Evolutionary conservation across 805 yeast species (phyloP), one percentile per base, ranked within the genome.

Genomic region (Saccharomycopsis malanga): DNA sequence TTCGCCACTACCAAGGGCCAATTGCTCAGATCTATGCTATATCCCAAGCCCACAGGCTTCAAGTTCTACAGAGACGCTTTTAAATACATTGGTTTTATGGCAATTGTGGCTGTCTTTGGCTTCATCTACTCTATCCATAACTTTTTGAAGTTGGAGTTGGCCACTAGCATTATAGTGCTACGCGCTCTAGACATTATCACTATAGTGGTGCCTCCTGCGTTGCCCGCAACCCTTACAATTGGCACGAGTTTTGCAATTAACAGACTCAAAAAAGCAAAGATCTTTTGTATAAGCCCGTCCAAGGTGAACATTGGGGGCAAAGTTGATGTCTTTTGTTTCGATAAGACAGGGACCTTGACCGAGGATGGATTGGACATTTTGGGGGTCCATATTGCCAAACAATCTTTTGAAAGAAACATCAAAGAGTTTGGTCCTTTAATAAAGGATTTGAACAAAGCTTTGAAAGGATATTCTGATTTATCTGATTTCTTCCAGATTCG

Each of bases 181-280:
- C 75, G 99, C 56, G 98, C 98, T 0, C 69, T 93, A 46, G 99
- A 93, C 66, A 77, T 93, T 44, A 83, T 93, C 46, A 93, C 99
- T 0, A 88, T 93, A 61, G 98, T 93, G 4, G 96, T 93, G 1
- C 99, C 99, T 1, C 99, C 99, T 1, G 98, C 98, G 0, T 71
- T 93, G 39, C 99, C 99, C 0, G 98, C 98, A 0, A 93, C 99
- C 0, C 68, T 93, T 52, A 88, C 98, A 0, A 91, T 93, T 50
- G 99, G 98, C 17, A 89, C 97, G 0, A 87, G 91, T 54, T 89
- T 93, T 68, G 95, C 98, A 0, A 65, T 93, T 22, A 71, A 79
- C 25, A 72, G 98, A 52, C 69, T 93, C 53, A 79, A 87, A 53
- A 66, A 72, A 50, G 74, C 76, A 50, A 69, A 75, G 35, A 81